phyloP scores from a whole-genome alignment of 2,329 filamentous ascomycete species.

The Xylariaceae sp. region DNA sequence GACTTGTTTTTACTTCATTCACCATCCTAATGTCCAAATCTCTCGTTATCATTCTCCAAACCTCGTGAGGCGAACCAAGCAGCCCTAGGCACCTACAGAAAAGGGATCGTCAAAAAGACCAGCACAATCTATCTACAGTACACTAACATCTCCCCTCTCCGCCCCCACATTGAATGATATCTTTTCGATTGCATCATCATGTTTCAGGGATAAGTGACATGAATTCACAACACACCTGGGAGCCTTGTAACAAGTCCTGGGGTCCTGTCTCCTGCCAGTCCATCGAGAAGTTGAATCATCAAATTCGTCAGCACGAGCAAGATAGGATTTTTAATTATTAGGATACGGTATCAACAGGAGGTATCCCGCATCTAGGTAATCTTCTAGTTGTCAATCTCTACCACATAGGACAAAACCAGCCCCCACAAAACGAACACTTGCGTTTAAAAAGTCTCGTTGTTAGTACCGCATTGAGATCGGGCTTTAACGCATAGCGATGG shows the following conservation, averaged over 20 bases:
- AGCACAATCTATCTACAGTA: no score
- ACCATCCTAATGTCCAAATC: background rate
- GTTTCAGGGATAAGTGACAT: slow-evolving; percentile 17
- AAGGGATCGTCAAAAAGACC: slow-evolving; percentile 22
- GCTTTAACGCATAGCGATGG: slow-evolving; percentile 13
- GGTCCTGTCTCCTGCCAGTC: no score
- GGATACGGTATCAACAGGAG: background rate
- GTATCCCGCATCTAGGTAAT: background rate
- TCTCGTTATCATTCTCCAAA: no score
- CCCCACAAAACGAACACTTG: background rate
- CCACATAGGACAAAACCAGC: background rate
- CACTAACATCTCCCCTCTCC: background rate
- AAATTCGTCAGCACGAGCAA: no score
- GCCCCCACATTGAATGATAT: slow-evolving; percentile 24
- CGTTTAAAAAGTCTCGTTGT: background rate
- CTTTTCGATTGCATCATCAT: slow-evolving; percentile 20
- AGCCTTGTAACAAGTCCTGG: background rate
- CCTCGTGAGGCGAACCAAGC: background rate
- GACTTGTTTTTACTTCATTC: background rate
- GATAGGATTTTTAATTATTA: background rate
- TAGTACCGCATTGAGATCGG: background rate
- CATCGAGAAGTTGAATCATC: background rate
- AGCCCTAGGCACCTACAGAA: slow-evolving; percentile 10
- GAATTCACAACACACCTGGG: background rate
- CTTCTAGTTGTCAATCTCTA: background rate